Percentiles rank a stretch among this genome's conserved stretches.
Evolutionary conservation across 352 stramenopile genomes (phyloP).

Genomic region (Globisporangium radiosum): DNA sequence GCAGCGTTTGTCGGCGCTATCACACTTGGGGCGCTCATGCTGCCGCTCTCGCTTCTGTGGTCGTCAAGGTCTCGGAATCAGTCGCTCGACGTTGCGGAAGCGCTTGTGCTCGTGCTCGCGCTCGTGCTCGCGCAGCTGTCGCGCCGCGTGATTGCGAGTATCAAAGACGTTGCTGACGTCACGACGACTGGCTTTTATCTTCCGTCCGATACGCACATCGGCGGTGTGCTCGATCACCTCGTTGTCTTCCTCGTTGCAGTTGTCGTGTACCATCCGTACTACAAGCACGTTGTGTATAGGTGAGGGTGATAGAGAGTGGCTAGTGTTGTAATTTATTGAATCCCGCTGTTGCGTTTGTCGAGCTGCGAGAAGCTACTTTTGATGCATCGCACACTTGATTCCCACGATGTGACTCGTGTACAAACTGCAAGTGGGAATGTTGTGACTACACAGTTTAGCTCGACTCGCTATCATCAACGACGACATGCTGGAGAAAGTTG

Average conservation of each 20-base stretch:
- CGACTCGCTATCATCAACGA: too few species aligned
- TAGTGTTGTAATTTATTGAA: too few species aligned
- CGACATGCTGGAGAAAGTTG: conserved; percentile 24
- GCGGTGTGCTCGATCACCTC: conserved; percentile 38
- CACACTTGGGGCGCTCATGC: conserved; percentile 25
- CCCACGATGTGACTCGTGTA: too few species aligned
- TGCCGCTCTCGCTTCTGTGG: conserved; percentile 23
- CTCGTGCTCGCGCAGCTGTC: conserved; percentile 35
- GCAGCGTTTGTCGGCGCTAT: conserved; percentile 28
- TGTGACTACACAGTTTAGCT: too few species aligned
- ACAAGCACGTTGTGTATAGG: conserved; percentile 24
- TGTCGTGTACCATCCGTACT: conserved; percentile 45
- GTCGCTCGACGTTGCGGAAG: conserved; percentile 24
- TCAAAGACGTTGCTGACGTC: conserved; percentile 39
- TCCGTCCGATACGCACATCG: conserved; percentile 16
- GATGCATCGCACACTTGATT: too few species aligned
- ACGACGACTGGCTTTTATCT: conserved; percentile 42
- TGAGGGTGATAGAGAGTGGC: conserved; percentile 1
- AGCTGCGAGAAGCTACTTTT: too few species aligned
- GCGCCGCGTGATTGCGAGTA: conserved; percentile 24
- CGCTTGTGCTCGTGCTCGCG: conserved; percentile 33
- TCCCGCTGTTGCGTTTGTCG: too few species aligned
- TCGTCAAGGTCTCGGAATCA: neutral
- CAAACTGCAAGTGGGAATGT: too few species aligned
- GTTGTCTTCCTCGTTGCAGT: conserved; percentile 35